These are phyloP conservation scores for Naganishia vishniacii DNA, from an alignment of 768 basidiomycete species.

Conservation along the genomic window DNA sequence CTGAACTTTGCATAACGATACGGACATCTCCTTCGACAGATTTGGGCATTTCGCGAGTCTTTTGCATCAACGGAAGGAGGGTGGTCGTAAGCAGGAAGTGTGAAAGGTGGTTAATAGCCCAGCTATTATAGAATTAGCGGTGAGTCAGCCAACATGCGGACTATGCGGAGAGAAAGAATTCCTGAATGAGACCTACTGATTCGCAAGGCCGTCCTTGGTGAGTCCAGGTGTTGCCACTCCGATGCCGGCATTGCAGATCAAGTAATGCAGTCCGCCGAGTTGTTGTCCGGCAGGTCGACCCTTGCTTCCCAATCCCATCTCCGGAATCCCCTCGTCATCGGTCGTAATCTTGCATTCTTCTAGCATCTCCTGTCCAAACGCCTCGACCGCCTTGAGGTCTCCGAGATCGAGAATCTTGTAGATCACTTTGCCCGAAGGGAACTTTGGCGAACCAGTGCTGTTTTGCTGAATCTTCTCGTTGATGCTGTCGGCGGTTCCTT, in stretches of 20 bases:
- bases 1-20: constrained; percentile 41
- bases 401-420: constrained; percentile 41
- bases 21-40: constrained; percentile 34
- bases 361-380: constrained; percentile 33
- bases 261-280: constrained; percentile 12
- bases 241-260: constrained; percentile 43
- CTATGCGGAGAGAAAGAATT: too few species aligned
- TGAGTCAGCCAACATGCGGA: too few species aligned
- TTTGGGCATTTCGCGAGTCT: constrained; percentile 33
- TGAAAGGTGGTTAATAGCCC: constrained; percentile 43
- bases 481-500: constrained; percentile 37
- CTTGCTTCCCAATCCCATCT: constrained; percentile 16
- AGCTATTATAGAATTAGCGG: too few species aligned
- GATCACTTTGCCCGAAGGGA: constrained; percentile 29
- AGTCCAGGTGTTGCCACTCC: constrained; percentile 43
- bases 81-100: constrained; percentile 37
- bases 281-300: neutral
- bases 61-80: constrained; percentile 38
- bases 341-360: constrained; percentile 4
- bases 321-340: constrained; percentile 2
- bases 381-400: constrained; percentile 31
- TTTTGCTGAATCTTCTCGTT: constrained; percentile 14
- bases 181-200: constrained; percentile 38
- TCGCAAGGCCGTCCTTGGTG: constrained; percentile 41
- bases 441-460: constrained; percentile 18